Percentiles rank a stretch among this genome's conserved stretches.
phyloP scores from a whole-genome alignment of 139 green algal species.

The Astrephomene gubernaculifera region DNA sequence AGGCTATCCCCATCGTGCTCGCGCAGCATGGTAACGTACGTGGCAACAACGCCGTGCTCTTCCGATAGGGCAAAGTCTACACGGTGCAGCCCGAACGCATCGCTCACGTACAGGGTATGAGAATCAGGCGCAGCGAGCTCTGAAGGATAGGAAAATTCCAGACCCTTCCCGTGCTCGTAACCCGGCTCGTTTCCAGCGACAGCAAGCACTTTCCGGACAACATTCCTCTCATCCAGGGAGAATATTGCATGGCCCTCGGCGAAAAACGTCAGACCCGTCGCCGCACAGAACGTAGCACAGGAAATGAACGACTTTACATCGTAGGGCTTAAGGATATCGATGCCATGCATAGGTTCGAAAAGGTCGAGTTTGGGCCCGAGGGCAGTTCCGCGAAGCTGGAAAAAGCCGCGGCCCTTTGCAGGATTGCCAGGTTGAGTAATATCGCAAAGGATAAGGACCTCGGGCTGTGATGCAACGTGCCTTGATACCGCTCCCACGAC shows the following conservation, averaged over 20 bases:
- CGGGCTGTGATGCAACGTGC: not conserved
- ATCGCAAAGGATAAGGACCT: slow-evolving; percentile 6
- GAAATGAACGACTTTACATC: not conserved
- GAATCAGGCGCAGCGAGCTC: not conserved
- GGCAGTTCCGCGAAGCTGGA: not conserved
- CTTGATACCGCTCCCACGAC: not conserved
- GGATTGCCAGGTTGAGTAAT: not conserved
- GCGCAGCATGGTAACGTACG: not conserved
- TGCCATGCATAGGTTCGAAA: not conserved
- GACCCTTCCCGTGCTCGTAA: not conserved
- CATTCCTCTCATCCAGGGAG: not conserved
- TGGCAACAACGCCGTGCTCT: not conserved
- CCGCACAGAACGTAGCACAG: not conserved
- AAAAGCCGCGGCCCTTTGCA: not conserved
- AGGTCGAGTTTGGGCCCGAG: not conserved
- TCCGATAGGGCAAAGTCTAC: not conserved
- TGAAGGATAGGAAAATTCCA: not conserved
- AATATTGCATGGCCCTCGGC: not conserved
- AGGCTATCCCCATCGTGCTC: not conserved
- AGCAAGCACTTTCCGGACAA: not conserved
- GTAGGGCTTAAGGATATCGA: not conserved
- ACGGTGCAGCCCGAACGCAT: not conserved
- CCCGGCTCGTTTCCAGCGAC: not conserved
- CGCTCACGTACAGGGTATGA: not conserved
- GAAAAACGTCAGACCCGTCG: not conserved